A percentile compares a stretch with the other conserved stretches of the same genome.
phyloP scores from a whole-genome alignment of 805 yeast genomes.

The Candida hungchunana region DNA sequence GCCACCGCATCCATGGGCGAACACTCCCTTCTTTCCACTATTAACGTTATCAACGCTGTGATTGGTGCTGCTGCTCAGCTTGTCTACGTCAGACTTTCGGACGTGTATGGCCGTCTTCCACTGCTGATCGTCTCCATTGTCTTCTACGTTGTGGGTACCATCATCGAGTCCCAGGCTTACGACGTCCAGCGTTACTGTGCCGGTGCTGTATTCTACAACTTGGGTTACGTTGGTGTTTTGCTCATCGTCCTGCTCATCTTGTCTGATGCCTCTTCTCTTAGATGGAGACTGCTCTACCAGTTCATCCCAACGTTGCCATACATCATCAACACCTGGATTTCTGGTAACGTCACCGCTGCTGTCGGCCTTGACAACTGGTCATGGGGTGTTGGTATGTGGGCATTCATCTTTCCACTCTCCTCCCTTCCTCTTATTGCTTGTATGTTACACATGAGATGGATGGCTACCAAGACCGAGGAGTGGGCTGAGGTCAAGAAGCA shows the following conservation, averaged over 20 bases:
- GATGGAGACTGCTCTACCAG: slow-evolving; percentile 65
- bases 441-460: slow-evolving; percentile 51
- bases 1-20: slow-evolving; percentile 51
- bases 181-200: slow-evolving; percentile 57
- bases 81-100: slow-evolving; percentile 57
- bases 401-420: slow-evolving; percentile 64
- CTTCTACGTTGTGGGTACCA: slow-evolving; percentile 59
- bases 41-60: slow-evolving; percentile 53
- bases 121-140: slow-evolving; percentile 44
- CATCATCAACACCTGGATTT: slow-evolving; percentile 74
- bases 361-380: slow-evolving; percentile 43
- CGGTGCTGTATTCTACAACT: slow-evolving; percentile 51
- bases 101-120: slow-evolving; percentile 59
- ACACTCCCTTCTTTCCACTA: slow-evolving; percentile 56
- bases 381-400: slow-evolving; percentile 82
- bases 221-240: slow-evolving; percentile 62
- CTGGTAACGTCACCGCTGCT: slow-evolving; percentile 50
- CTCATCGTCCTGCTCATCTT: slow-evolving; percentile 52
- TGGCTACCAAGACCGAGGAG: slow-evolving; percentile 49
- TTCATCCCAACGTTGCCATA: slow-evolving; percentile 68
- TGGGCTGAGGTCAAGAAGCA: slow-evolving; percentile 39
- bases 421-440: slow-evolving; percentile 56
- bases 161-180: slow-evolving; percentile 57
- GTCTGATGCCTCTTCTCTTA: slow-evolving; percentile 63
- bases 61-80: slow-evolving; percentile 69